Evolutionary conservation across 441 rosid genomes (phyloP), one percentile per base, ranked within the genome.

Genomic region (Gossypium lobatum): DNA sequence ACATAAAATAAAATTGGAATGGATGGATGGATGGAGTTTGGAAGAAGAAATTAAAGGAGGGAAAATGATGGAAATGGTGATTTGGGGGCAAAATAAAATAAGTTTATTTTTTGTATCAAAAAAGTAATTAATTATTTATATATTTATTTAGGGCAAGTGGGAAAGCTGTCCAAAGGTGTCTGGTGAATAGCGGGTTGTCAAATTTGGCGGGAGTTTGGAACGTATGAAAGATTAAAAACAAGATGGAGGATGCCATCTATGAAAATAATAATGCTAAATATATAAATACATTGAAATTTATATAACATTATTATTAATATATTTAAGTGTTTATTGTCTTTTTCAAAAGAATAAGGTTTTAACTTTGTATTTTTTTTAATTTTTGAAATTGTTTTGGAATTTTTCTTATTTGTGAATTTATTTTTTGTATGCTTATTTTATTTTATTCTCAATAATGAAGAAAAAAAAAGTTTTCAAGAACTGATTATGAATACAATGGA

Each of bases 181-280:
- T 25, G 1, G 42, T n/a, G 18, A 14, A 63, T 17, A 63, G 60
- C 66, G 75, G 75, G 79, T 71, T 25, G 59, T 14, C 0, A 1
- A 14, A 55, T 71, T 76, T 71, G 79, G 79, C 79, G 79, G 79
- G 79, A 76, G 64, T 39, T 8, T 20, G 52, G 14, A n/a, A 50
- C 6, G 54, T 73, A 31, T 20, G 34, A 52, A 73, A 61, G 13
- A 17, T 10, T 16, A 10, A 26, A 13, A 42, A 55, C 26, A 8
- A 20, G 11, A 20, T 1, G 60, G 16, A 37, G 45, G 45, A 37
- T 37, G 10, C 11, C 45, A 37, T 8, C 11, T 1, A 7, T 8
- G 2, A 8, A 37, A 37, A 37, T 37, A 37, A 8, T 37, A 37
- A 54, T 17, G 42, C 42, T 37, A 37, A 37, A 7, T 37, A 37